Base-by-base conservation (phyloP, 768 basidiomycete genomes). In the Kwoniella sp. region DNA sequence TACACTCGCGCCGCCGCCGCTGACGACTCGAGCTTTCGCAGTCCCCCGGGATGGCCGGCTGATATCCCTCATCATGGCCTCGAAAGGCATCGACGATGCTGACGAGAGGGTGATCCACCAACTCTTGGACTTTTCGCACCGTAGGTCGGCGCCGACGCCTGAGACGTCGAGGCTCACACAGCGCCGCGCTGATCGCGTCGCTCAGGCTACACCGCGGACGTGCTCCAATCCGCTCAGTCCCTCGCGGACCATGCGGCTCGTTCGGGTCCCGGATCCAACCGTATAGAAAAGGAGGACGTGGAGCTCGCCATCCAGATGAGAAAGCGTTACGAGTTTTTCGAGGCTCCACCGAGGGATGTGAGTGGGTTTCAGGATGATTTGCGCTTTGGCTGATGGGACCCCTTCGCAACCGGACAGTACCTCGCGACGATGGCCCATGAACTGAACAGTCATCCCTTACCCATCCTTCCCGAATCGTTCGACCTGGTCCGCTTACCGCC, bases 71-170 rank as follows among this genome's bases (percentile, higher is more conserved):
- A 69, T 78, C 19, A 65, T 77, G 8, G 76, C 76, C 2, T 73
- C 75, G 3, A 73, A 75, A 32, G 77, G 77, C 0, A 67, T 76
- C n/a, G 66, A 74, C 23, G 76, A 77, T 45, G 74, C 73, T 8
- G 75, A 77, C 36, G 76, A 77, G 40, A 64, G 76, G 22, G 77
- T 78, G n/a, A 67, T 78, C 0, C 73, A 75, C 26, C 75, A 76
- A 62, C 60, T 78, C 23, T 61, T 77, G 43, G 77, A 78, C 53
- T 78, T 78, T 46, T 70, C 77, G 2, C 75, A 78, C 56, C 75
- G 77, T 77, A 17, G 46, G 75, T 48, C 19, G 20, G 11, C 5
- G 23, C 19, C 15, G 17, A 31, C 1, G 39, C 6, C 33, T 10
- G 10, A 25, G n/a, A 15, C 20, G 19, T 29, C 14, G 26, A 26